phyloP scores from a whole-genome alignment of 139 green algal genomes.

The Chlorella sp. region DNA sequence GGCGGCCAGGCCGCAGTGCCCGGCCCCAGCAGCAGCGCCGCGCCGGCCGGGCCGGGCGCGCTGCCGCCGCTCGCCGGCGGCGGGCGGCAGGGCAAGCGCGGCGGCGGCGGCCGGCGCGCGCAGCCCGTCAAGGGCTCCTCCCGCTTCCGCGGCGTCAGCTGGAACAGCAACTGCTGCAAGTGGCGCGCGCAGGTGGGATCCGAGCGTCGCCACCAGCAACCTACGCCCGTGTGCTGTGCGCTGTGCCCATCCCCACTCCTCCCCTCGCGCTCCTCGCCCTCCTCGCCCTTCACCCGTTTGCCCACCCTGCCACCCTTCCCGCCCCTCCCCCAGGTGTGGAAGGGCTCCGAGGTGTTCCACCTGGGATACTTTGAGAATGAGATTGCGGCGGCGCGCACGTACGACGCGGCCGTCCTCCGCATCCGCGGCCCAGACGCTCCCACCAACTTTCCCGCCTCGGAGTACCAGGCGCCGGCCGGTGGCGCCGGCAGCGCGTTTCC shows the following conservation, averaged over 20 bases:
- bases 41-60: not conserved
- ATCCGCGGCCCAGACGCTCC: conserved; percentile 45
- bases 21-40: not conserved
- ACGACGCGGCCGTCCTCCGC: conserved; percentile 61
- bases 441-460: conserved; percentile 46
- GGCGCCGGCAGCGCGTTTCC: not conserved
- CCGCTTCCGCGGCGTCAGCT: conserved; percentile 44
- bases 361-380: conserved; percentile 69
- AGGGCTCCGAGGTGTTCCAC: conserved; percentile 51
- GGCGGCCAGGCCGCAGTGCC: not conserved
- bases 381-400: conserved; percentile 60
- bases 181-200: conserved; percentile 34
- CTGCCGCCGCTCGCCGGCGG: not conserved
- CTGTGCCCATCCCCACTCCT: no score
- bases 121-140: conserved; percentile 37
- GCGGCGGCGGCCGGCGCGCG: not conserved
- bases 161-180: conserved; percentile 41
- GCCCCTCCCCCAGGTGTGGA: conserved; percentile 26
- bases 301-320: no score
- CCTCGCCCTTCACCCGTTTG: no score
- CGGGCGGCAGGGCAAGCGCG: not conserved
- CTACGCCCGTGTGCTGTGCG: no score
- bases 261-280: no score
- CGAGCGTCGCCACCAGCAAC: no score
- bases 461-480: not conserved